Conservation (phyloP, 208 protist genomes). For the Leishmania mexicana region DNA sequence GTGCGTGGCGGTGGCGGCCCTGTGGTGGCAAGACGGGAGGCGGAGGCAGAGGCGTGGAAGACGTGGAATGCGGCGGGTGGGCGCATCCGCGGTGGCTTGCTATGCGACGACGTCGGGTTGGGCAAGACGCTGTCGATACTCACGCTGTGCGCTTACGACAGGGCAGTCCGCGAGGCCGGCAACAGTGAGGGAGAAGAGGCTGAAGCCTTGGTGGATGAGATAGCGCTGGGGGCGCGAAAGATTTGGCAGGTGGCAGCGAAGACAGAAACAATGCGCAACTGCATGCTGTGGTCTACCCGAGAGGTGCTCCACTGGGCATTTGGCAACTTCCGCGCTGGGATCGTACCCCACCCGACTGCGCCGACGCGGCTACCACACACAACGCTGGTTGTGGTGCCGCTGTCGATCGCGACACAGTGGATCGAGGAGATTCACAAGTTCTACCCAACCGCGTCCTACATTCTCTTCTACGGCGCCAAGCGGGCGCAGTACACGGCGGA, state of each 20-base stretch:
- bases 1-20: background rate
- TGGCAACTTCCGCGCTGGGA: conserved; percentile 10
- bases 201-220: background rate
- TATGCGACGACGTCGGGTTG: conserved; percentile 72
- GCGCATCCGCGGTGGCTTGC: conserved; percentile 39
- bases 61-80: conserved; percentile 3
- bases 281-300: background rate
- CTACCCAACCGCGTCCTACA: conserved; percentile 44
- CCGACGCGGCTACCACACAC: conserved; percentile 34
- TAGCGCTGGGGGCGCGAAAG: background rate
- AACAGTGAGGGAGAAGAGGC: background rate
- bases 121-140: conserved; percentile 73
- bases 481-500: conserved; percentile 40
- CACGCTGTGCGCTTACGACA: conserved; percentile 44
- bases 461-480: conserved; percentile 56
- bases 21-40: background rate
- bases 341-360: background rate
- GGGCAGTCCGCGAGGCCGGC: conserved; percentile 9
- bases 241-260: background rate
- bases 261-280: background rate
- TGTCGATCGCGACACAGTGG: conserved; percentile 61
- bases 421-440: conserved; percentile 52
- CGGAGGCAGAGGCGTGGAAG: background rate
- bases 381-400: conserved; percentile 59
- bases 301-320: conserved; percentile 28